Percentiles rank a stretch among this genome's conserved stretches.
These are phyloP conservation scores for Klebsormidium nitens DNA, from an alignment of 139 green algal species.

Conservation along the genomic window DNA sequence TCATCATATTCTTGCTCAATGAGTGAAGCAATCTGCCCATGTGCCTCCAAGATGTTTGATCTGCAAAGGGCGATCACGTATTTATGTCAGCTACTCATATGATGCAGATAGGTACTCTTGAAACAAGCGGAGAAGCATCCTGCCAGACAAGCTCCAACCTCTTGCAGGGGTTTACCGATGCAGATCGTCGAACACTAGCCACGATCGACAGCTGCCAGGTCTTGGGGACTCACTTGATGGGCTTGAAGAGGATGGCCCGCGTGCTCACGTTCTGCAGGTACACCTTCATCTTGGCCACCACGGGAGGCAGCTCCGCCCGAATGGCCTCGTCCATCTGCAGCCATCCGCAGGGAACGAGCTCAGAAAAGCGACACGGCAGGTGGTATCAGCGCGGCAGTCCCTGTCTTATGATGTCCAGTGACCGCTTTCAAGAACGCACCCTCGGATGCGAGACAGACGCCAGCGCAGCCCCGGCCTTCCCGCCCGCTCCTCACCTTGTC, in stretches of 20 bases:
- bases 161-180: no score
- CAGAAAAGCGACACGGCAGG: not conserved
- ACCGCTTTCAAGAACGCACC: not conserved
- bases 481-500: slow-evolving; percentile 2
- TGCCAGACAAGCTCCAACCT: not conserved
- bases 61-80: slow-evolving; percentile 40
- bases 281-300: slow-evolving; percentile 64
- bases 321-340: slow-evolving; percentile 67
- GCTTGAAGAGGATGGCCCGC: slow-evolving; percentile 74
- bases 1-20: slow-evolving; percentile 62
- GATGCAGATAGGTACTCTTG: not conserved
- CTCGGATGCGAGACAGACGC: not conserved
- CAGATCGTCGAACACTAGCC: not conserved
- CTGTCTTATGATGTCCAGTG: not conserved
- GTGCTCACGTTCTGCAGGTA: slow-evolving; percentile 79
- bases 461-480: not conserved
- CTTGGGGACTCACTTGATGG: slow-evolving; percentile 54
- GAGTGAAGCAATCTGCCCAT: slow-evolving; percentile 74
- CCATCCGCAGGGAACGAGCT: not conserved
- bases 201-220: not conserved
- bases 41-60: slow-evolving; percentile 88
- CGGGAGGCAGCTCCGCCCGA: slow-evolving; percentile 49
- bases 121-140: not conserved
- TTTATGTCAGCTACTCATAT: not conserved
- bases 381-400: not conserved